Conservation (phyloP, 2,329 filamentous ascomycete species). For the Arthrobotrys iridis region DNA sequence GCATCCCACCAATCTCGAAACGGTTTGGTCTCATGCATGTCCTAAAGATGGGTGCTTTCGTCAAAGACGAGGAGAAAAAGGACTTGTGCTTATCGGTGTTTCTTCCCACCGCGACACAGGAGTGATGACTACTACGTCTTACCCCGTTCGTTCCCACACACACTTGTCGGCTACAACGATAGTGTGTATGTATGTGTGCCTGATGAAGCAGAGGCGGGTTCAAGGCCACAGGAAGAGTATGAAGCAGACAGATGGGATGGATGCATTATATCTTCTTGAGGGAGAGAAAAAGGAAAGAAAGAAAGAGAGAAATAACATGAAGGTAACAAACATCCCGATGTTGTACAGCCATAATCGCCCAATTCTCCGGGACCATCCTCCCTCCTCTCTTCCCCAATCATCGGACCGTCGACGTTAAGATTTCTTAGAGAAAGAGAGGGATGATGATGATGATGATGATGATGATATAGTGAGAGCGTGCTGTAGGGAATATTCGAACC, state of each 20-base stretch:
- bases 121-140: not conserved
- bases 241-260: not conserved
- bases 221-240: too few relatives aligned
- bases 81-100: slow-evolving; percentile 34
- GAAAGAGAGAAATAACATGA: not conserved
- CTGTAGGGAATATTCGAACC: not conserved
- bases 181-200: not conserved
- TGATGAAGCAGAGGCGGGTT: not conserved
- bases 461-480: too few relatives aligned
- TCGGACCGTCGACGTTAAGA: too few relatives aligned
- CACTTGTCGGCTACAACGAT: not conserved
- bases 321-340: not conserved
- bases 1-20: slow-evolving; percentile 47
- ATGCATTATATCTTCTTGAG: not conserved
- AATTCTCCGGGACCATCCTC: slow-evolving; percentile 14
- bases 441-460: not conserved
- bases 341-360: slow-evolving; percentile 11
- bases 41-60: slow-evolving; percentile 34
- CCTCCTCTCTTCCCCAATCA: not conserved
- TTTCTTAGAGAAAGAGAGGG: too few relatives aligned
- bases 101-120: slow-evolving; percentile 3
- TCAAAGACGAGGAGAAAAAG: slow-evolving; percentile 24
- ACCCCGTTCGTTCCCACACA: not conserved
- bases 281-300: not conserved
- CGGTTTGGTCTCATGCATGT: slow-evolving; percentile 43